These are phyloP conservation scores for Bipolaris zeicola DNA, from an alignment of 2,329 filamentous ascomycete genomes.

Conservation along the genomic window DNA sequence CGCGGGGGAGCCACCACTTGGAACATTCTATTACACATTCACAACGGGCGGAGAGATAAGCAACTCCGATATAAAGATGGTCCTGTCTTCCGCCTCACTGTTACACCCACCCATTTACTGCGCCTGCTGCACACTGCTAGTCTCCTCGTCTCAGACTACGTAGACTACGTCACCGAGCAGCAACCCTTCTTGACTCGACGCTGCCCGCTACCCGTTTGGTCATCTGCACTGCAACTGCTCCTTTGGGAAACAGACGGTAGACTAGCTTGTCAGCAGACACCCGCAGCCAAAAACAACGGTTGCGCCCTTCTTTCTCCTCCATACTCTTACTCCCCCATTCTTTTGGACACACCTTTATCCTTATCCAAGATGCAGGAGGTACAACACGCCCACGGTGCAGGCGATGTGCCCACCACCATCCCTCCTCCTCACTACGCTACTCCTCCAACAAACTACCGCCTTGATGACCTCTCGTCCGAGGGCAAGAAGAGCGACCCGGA, in stretches of 20 bases:
- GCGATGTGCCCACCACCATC: constrained; percentile 4
- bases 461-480: constrained; percentile 32
- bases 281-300: constrained; percentile 22
- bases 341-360: background rate
- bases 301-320: constrained; percentile 11
- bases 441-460: constrained; percentile 27
- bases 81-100: constrained; percentile 1
- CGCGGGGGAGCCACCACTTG: constrained; percentile 17
- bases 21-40: constrained; percentile 28
- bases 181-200: background rate
- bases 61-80: constrained; percentile 16
- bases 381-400: constrained; percentile 4
- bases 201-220: background rate
- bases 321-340: background rate
- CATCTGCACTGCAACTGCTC: constrained; percentile 31
- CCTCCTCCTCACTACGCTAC: constrained; percentile 13
- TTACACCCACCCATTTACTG: background rate
- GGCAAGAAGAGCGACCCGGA: constrained; percentile 45
- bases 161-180: constrained; percentile 7
- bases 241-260: constrained; percentile 13
- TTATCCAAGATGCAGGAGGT: constrained; percentile 23
- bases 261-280: constrained; percentile 19
- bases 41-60: constrained; percentile 26
- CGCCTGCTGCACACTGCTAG: constrained; percentile 1
- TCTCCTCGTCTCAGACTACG: constrained; percentile 8